These are phyloP conservation scores for Hypoxylon lenormandii DNA, from an alignment of 495 filamentous ascomycete genomes.

Conservation along the genomic window DNA sequence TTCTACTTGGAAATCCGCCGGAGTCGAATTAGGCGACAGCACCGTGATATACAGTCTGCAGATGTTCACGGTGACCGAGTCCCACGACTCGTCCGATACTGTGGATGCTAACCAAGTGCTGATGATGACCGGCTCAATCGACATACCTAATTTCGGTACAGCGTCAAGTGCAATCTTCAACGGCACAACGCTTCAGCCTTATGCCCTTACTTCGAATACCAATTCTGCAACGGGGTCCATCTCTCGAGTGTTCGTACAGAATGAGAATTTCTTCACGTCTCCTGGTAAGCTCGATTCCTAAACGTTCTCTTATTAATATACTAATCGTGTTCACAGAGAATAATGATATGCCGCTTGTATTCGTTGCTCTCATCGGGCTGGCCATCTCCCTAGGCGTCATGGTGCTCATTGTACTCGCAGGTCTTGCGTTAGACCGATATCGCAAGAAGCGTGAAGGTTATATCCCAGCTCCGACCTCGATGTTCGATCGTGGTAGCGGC, in stretches of 20 bases:
- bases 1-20: conserved; percentile 64
- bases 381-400: conserved; percentile 87
- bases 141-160: conserved; percentile 77
- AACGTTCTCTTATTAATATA: conserved; percentile 40
- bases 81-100: conserved; percentile 73
- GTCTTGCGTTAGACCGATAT: conserved; percentile 83
- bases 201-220: conserved; percentile 76
- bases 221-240: conserved; percentile 68
- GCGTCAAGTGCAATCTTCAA: conserved; percentile 90
- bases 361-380: conserved; percentile 91
- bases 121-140: conserved; percentile 83
- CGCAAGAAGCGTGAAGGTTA: conserved; percentile 90
- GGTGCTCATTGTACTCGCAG: conserved; percentile 86
- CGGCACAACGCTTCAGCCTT: conserved; percentile 79
- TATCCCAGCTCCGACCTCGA: conserved; percentile 77
- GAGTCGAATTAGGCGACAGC: conserved; percentile 68
- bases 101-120: conserved; percentile 75
- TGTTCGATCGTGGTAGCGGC: conserved; percentile 77
- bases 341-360: conserved; percentile 78
- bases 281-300: conserved; percentile 45
- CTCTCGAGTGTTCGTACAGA: conserved; percentile 80
- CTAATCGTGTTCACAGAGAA: conserved; percentile 52
- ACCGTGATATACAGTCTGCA: conserved; percentile 83
- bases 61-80: conserved; percentile 73
- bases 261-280: conserved; percentile 69